phyloP scores from a whole-genome alignment of 371 early-diverging fungal genomes.

The Haplosporangium sp. region DNA sequence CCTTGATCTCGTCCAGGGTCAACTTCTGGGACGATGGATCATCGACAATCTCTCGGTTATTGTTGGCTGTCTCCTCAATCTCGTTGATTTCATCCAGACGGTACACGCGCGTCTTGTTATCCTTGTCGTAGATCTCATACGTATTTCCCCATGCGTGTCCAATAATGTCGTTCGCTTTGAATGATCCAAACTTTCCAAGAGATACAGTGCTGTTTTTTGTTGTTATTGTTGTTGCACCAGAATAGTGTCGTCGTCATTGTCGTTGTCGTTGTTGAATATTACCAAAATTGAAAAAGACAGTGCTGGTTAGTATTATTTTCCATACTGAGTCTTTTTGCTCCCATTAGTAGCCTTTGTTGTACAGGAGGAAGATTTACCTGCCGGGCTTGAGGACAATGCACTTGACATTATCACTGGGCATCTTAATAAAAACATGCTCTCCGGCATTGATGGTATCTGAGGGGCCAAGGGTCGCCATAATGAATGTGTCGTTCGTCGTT shows the following conservation, averaged over 20 bases:
- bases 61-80: conserved; percentile 82
- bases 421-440: conserved; percentile 78
- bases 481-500: not conserved
- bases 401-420: conserved; percentile 91
- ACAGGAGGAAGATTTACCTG: conserved; percentile 64
- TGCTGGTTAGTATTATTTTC: too few relatives aligned
- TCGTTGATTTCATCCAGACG: conserved; percentile 35
- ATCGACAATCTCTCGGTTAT: conserved; percentile 87
- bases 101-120: conserved; percentile 53
- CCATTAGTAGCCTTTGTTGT: too few relatives aligned
- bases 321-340: too few relatives aligned
- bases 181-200: conserved; percentile 95
- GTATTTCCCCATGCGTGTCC: conserved; percentile 86
- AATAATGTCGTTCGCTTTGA: conserved; percentile 80
- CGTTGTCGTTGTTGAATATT: too few relatives aligned
- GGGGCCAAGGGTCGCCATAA: not conserved
- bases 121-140: conserved; percentile 82
- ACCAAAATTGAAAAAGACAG: too few relatives aligned
- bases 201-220: conserved; percentile 63
- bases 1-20: conserved; percentile 85
- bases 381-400: conserved; percentile 75
- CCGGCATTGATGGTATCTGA: conserved; percentile 63
- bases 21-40: conserved; percentile 81
- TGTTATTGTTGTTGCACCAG: not conserved
- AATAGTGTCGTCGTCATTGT: too few relatives aligned